Conservation (phyloP, 2,329 filamentous ascomycete species). For the Beauveria varroae region DNA sequence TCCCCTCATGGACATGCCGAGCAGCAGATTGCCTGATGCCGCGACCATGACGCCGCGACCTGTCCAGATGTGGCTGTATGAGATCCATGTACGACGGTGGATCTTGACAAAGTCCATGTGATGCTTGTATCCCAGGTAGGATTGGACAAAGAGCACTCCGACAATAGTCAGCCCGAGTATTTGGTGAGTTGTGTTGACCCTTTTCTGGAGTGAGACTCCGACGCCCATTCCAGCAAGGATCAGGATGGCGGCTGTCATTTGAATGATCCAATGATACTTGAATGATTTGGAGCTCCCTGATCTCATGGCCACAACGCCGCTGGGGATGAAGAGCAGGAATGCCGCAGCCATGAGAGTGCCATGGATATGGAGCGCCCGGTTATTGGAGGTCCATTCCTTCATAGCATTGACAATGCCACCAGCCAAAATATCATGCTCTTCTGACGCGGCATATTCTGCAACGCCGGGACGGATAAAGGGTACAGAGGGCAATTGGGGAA, state of each 20-base stretch:
- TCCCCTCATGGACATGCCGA: conserved; percentile 6
- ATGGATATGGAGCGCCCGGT: conserved; percentile 11
- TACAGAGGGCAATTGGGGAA: conserved; percentile 4
- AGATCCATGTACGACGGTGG: conserved; percentile 15
- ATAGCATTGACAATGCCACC: background rate
- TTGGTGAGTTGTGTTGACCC: conserved; percentile 11
- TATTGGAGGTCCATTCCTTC: background rate
- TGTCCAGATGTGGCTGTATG: conserved; percentile 9
- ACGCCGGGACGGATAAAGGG: conserved; percentile 8
- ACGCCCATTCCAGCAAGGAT: background rate
- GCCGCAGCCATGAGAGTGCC: conserved; percentile 15
- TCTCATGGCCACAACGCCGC: conserved; percentile 14
- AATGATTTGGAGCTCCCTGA: conserved; percentile 13
- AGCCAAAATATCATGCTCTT: conserved; percentile 5
- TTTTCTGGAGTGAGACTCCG: background rate
- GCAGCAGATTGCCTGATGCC: background rate
- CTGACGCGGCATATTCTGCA: conserved; percentile 10
- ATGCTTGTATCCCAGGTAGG: conserved; percentile 15
- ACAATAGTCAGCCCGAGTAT: conserved; percentile 13
- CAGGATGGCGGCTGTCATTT: background rate
- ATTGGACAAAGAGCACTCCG: conserved; percentile 10
- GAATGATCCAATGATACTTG: conserved; percentile 17
- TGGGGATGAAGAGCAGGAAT: conserved; percentile 14
- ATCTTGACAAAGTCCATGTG: conserved; percentile 16
- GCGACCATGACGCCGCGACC: conserved; percentile 11